These are phyloP conservation scores for Penicillium sp. DNA, from an alignment of 2,329 filamentous ascomycete species.

Conservation along the genomic window DNA sequence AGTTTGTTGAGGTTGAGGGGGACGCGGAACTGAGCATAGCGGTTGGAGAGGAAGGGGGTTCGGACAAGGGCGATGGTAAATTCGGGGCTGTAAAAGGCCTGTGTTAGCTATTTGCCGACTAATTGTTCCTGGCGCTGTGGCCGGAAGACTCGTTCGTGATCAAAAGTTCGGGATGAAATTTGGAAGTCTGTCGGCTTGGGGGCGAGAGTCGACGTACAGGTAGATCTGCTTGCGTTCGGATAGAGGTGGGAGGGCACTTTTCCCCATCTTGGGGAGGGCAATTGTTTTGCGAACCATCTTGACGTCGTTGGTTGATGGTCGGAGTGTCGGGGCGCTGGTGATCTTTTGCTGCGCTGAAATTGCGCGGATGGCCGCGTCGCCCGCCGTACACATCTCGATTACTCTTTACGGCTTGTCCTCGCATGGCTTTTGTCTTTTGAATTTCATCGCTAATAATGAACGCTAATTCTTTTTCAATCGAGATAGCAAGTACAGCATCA, in stretches of 20 bases:
- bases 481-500: too few species aligned
- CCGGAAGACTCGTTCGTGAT: neutral
- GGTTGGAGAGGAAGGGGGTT: slow-evolving; percentile 68
- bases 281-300: slow-evolving; percentile 34
- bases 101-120: neutral
- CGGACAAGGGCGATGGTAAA: slow-evolving; percentile 78
- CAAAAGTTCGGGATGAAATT: neutral
- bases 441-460: too few species aligned
- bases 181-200: neutral
- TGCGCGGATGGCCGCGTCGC: slow-evolving; percentile 38
- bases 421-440: neutral
- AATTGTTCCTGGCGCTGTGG: neutral
- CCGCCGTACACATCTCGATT: slow-evolving; percentile 23
- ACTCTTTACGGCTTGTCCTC: neutral
- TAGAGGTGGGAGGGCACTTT: slow-evolving; percentile 25
- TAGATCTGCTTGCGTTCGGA: slow-evolving; percentile 48
- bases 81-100: slow-evolving; percentile 61
- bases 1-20: slow-evolving; percentile 93
- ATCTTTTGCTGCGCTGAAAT: slow-evolving; percentile 30
- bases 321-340: slow-evolving; percentile 17
- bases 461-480: too few species aligned
- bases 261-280: slow-evolving; percentile 28
- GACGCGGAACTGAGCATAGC: slow-evolving; percentile 85
- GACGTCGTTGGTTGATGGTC: slow-evolving; percentile 8
- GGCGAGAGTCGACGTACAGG: slow-evolving; percentile 50